Evolutionary conservation across 306 rosid genomes (phyloP).

Genomic region (Cicer judaicum): DNA sequence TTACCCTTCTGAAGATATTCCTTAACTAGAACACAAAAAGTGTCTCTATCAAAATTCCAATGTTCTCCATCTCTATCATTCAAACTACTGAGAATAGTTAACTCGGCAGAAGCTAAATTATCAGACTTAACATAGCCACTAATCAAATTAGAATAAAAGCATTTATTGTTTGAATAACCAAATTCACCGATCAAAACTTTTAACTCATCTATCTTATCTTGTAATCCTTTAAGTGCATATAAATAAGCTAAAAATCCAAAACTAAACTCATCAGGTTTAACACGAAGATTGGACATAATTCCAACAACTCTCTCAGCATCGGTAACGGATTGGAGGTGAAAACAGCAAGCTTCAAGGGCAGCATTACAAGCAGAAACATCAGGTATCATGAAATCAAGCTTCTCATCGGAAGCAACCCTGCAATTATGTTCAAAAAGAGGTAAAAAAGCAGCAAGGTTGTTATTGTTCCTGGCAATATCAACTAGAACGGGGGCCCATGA

Average conservation of each 20-base stretch:
- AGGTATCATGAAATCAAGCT: conserved; percentile 71
- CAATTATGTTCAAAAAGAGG: conserved; percentile 76
- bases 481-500: conserved; percentile 74
- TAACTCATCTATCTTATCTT: conserved; percentile 66
- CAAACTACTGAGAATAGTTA: conserved; percentile 62
- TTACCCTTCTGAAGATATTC: conserved; percentile 66
- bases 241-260: conserved; percentile 85
- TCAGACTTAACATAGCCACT: conserved; percentile 72
- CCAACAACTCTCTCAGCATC: conserved; percentile 74
- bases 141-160: conserved; percentile 65
- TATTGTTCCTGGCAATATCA: conserved; percentile 61
- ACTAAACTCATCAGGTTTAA: conserved; percentile 76
- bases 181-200: conserved; percentile 64
- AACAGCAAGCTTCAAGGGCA: conserved; percentile 82
- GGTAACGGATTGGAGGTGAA: conserved; percentile 67
- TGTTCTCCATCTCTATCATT: conserved; percentile 52
- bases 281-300: conserved; percentile 65
- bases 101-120: conserved; percentile 67
- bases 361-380: conserved; percentile 85
- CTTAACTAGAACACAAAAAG: conserved; percentile 65
- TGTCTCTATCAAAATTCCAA: conserved; percentile 65
- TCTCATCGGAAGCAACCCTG: conserved; percentile 76
- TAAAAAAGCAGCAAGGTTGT: conserved; percentile 62
- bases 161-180: conserved; percentile 54
- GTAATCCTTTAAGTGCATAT: conserved; percentile 79